Evolutionary conservation across 257 asterid genomes (phyloP), one percentile per base, ranked within the genome.

Genomic region (Asclepias syriaca): DNA sequence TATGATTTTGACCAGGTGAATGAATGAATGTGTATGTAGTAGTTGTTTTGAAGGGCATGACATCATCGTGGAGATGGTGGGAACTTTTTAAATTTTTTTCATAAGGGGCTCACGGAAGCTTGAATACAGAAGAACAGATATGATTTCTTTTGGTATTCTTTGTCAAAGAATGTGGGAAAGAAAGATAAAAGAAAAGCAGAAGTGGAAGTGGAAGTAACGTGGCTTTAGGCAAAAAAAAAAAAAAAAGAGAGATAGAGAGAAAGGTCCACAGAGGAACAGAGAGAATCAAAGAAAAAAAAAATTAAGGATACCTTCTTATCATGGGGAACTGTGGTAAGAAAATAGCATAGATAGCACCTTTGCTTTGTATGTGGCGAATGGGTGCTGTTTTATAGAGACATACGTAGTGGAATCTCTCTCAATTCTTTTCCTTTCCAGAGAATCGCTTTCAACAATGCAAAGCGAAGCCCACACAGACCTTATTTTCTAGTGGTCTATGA

Each of bases 361-460:
- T 49, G 49, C 55, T 53, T 73, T 46, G 57, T 54, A 68, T 46
- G 79, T 48, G 79, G 75, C 74, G 75, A 61, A 75, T 63, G 75
- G 75, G 48, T 48, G 65, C 19, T 60, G 79, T 75, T 29, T 21
- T 21, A 3, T 29, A 7, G 48, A 43, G 48, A 43, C 48, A 43
- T 43, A 6, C 10, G 34, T 40, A 37, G 73, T 56, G 73, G 73
- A 49, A 74, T 74, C 60, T 66, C 27, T 63, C 65, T 54, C 46
- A 27, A 43, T 6, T 65, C 73, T 54, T 49, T 54, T 57, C 54
- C 46, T 66, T 63, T 46, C 4, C 75, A 15, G n/a, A 21, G 54
- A 45, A 45, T 75, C 74, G 27, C 64, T 60, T 74, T 68, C 78
- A 58, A 58, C 29, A n/a, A 67, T 6, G 54, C 54, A 49, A 18